Conservation (phyloP, 2,329 filamentous ascomycete species). For the Trichoderma polysporum region DNA sequence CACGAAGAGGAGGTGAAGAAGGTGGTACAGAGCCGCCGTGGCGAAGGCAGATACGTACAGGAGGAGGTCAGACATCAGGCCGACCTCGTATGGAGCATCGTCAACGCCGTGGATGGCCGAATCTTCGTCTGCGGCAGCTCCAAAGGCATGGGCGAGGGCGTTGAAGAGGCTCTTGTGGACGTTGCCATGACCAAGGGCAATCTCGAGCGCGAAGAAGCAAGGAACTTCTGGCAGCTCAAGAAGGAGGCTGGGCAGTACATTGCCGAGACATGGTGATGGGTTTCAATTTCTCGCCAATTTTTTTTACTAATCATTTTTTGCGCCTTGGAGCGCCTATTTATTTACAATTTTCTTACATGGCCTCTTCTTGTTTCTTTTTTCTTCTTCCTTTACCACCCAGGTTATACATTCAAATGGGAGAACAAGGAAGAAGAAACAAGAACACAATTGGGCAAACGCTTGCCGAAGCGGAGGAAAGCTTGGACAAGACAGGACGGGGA, state of each 20-base stretch:
- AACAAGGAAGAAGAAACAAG: neutral
- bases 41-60: slow-evolving; percentile 88
- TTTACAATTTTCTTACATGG: neutral
- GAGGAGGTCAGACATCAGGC: slow-evolving; percentile 90
- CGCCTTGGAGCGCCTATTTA: neutral
- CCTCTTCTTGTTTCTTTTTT: neutral
- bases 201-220: slow-evolving; percentile 76
- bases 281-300: neutral
- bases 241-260: slow-evolving; percentile 93
- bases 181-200: slow-evolving; percentile 93
- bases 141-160: slow-evolving; percentile 96
- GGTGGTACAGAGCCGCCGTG: slow-evolving; percentile 72
- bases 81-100: slow-evolving; percentile 97
- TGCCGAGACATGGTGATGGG: slow-evolving; percentile 70
- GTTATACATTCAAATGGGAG: neutral
- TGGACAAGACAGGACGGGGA: neutral
- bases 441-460: neutral
- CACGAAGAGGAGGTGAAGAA: slow-evolving; percentile 85
- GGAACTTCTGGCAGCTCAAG: slow-evolving; percentile 88
- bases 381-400: neutral
- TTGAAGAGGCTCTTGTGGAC: slow-evolving; percentile 81
- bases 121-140: slow-evolving; percentile 95
- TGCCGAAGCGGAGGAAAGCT: neutral
- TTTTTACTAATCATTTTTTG: neutral
- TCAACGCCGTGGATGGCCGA: slow-evolving; percentile 92